A percentile compares a stretch with the other conserved stretches of the same genome.
phyloP scores from a whole-genome alignment of 306 rosid species.

The Prunus salicina region DNA sequence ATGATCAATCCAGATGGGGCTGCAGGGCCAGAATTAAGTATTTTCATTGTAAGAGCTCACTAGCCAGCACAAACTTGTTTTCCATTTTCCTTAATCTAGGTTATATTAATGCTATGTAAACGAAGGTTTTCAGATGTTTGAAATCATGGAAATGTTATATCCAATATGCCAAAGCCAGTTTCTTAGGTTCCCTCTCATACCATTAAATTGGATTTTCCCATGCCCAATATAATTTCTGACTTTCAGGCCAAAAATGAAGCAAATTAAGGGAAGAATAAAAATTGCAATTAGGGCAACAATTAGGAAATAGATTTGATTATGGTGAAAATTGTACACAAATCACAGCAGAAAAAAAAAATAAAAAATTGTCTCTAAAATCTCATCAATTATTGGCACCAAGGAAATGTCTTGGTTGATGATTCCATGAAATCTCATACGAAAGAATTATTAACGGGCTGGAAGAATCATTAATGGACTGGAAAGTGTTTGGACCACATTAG shows the following conservation, averaged over 20 bases:
- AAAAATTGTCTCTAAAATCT: too few relatives aligned
- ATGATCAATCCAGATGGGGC: constrained; percentile 93
- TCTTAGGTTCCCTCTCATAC: too few relatives aligned
- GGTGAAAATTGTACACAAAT: too few relatives aligned
- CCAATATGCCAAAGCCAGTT: too few relatives aligned
- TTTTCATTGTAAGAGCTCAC: constrained; percentile 78
- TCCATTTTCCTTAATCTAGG: not conserved
- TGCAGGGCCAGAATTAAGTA: constrained; percentile 76
- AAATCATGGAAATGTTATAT: too few relatives aligned
- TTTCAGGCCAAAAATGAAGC: too few relatives aligned
- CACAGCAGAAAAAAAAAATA: too few relatives aligned
- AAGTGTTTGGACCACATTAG: not conserved
- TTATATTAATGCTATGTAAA: not conserved
- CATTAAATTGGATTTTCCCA: too few relatives aligned
- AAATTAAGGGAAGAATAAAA: too few relatives aligned
- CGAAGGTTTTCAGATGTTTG: not conserved
- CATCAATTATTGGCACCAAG: not conserved
- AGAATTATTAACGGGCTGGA: not conserved
- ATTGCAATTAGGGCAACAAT: too few relatives aligned
- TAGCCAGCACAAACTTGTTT: constrained; percentile 7
- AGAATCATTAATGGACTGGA: not conserved
- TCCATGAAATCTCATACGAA: not conserved
- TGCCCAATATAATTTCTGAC: too few relatives aligned
- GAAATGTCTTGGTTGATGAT: not conserved
- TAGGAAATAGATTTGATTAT: too few relatives aligned